A percentile compares a stretch with the other conserved stretches of the same genome.
phyloP scores from a whole-genome alignment of 2,329 filamentous ascomycete species.

The Calonectria fujianensis region DNA sequence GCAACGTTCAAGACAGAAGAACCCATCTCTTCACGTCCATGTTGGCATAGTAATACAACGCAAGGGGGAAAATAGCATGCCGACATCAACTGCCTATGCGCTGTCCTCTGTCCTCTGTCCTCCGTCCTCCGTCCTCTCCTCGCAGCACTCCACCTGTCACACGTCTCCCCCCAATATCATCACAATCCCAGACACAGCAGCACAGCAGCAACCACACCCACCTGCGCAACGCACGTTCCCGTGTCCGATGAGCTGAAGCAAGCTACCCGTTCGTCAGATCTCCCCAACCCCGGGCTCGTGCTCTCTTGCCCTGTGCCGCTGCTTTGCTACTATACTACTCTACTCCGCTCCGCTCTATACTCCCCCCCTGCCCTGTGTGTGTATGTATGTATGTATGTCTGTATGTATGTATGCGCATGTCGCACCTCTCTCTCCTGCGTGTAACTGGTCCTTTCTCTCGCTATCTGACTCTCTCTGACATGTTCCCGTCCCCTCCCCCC shows the following conservation, averaged over 20 bases:
- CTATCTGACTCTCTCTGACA: slow-evolving; percentile 25
- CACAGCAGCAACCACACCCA: slow-evolving; percentile 37
- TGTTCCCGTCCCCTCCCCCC: slow-evolving; percentile 25
- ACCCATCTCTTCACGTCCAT: neutral
- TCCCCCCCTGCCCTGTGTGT: neutral
- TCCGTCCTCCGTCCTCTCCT: neutral
- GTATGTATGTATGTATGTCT: neutral
- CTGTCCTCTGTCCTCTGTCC: neutral
- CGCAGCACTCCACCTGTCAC: neutral
- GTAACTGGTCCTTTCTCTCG: slow-evolving; percentile 19
- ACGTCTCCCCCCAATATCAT: slow-evolving; percentile 32
- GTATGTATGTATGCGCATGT: neutral
- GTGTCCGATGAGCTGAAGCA: slow-evolving; percentile 56
- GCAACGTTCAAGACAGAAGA: slow-evolving; percentile 9
- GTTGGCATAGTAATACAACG: neutral
- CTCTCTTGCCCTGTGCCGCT: slow-evolving; percentile 27
- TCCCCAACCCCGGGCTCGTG: slow-evolving; percentile 34
- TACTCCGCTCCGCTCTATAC: slow-evolving; percentile 1
- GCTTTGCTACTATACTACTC: neutral
- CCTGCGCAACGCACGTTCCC: slow-evolving; percentile 52
- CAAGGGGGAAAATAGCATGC: slow-evolving; percentile 15
- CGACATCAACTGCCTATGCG: neutral
- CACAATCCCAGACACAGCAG: slow-evolving; percentile 25
- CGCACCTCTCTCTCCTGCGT: slow-evolving; percentile 12
- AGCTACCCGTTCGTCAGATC: slow-evolving; percentile 55